Base-by-base conservation (phyloP, 2,329 filamentous ascomycete genomes). In the Pseudogymnoascus sp. region DNA sequence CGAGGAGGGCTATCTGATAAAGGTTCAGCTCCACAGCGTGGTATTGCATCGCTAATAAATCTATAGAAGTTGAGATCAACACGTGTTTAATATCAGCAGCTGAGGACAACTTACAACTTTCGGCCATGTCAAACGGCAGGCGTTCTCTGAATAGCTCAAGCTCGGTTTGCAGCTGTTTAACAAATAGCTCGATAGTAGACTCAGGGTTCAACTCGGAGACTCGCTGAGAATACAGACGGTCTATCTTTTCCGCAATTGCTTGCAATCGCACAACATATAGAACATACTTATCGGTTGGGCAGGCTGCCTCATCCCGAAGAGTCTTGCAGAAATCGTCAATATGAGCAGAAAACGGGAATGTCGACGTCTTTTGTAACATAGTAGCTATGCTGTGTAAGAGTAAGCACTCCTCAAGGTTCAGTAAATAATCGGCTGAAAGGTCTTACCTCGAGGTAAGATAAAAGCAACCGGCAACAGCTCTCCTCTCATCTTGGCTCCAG, bases 381-480 rank as follows among this genome's bases (percentile, higher is more conserved):
- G 73, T 70, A 5, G 75, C 72, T 23, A 75, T 70, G 11, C 74
- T 77, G 31, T 7, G 2, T 18, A 34, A 18, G 28, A 14, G 25
- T 56, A 34, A 56, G 49, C n/a, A 18, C 8, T 5, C 5, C 12
- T 25, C 2, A 18, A 56, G 7, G n/a, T 34, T 12, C n/a, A 18
- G 34, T 56, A n/a, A 11, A 12, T 18, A 56, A 6, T 7, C n/a
- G n/a, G n/a, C 9, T 1, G 9, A 12, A 9, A 11, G 6, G 16
- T 34, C 49, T 14, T 34, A 56, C 49, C 49, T 56, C 4, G 77
- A 77, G 9, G 76, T 75, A 11, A 80, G 67, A 64, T 77, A 78
- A 65, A 76, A 80, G 28, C 76, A 75, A 3, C 77, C 78, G 3
- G 76, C 74, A 11, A 78, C 72, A 1, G 78, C 77, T 56, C 78